Evolutionary conservation across 306 rosid genomes (phyloP), one percentile per base, ranked within the genome.

Genomic region (Vigna unguiculata): DNA sequence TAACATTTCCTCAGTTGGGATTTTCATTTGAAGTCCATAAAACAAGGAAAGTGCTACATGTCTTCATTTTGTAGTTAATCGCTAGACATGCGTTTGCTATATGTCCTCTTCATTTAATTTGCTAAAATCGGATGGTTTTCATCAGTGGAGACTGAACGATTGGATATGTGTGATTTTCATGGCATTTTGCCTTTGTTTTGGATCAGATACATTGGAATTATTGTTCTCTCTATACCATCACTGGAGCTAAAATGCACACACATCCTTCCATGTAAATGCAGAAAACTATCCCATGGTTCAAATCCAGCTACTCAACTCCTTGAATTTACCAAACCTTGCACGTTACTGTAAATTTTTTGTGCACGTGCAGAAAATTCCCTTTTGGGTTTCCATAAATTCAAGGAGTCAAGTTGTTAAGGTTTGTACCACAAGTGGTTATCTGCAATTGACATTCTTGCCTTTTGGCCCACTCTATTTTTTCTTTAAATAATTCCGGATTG

Each of bases 111-210:
- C 58, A 67, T 66, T 40, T 54, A 28, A 17, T 47, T 54, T 40
- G 20, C 34, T 22, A 67, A 64, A 51, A 16, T 36, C 57, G 40
- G 71, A 58, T 57, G 76, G 74, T 49, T 20, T 9, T 9, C 47
- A 22, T 51, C 54, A 43, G 21, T 43, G 13, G 51, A 73, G 53
- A 72, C 67, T 43, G 36, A 58, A 60, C 1, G 21, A 19, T 3
- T 9, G 25, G 7, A 40, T 14, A 4, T 38, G 49, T 49, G 67
- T 69, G 54, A 51, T 36, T 67, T 41, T 48, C 59, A 14, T 60
- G 55, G 21, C 21, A 22, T 67, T 67, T 49, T 36, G 30, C 70
- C 59, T 59, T 59, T 80, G 20, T 36, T 74, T 73, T 57, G 25
- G 7, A 22, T 47, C 65, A 28, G 21, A 25, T 9, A 14, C 15